phyloP scores from a whole-genome alignment of 2,329 filamentous ascomycete genomes.

The Penicillium oxalicum region DNA sequence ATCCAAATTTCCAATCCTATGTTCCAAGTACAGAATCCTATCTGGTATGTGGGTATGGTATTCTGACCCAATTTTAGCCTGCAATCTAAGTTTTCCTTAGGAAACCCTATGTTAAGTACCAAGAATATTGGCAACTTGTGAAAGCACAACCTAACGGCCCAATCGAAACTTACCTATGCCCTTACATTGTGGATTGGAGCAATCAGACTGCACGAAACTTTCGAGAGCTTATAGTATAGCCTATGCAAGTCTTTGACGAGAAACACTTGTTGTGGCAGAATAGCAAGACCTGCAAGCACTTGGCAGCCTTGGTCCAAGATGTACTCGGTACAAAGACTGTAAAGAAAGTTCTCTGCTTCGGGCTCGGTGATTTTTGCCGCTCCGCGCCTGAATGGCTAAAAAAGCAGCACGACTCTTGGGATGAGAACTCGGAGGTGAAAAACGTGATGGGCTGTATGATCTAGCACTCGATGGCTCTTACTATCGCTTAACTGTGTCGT shows the following conservation, averaged over 20 bases:
- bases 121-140: slow-evolving; percentile 19
- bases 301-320: slow-evolving; percentile 11
- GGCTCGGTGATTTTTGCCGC: slow-evolving; percentile 19
- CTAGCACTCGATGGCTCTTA: slow-evolving; percentile 19
- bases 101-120: slow-evolving; percentile 17
- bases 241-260: slow-evolving; percentile 16
- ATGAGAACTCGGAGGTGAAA: slow-evolving; percentile 11
- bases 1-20: slow-evolving; percentile 18
- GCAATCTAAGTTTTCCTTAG: slow-evolving; percentile 13
- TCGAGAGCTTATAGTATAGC: slow-evolving; percentile 17
- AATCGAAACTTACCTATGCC: slow-evolving; percentile 16
- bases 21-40: slow-evolving; percentile 18
- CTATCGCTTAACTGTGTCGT: slow-evolving; percentile 16
- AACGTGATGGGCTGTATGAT: slow-evolving; percentile 13
- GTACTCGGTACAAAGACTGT: slow-evolving; percentile 10
- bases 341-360: slow-evolving; percentile 18
- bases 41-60: slow-evolving; percentile 17
- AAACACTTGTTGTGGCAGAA: slow-evolving; percentile 16
- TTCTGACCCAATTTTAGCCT: slow-evolving; percentile 8
- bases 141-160: slow-evolving; percentile 14
- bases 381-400: slow-evolving; percentile 16
- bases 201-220: slow-evolving; percentile 17
- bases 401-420: slow-evolving; percentile 11
- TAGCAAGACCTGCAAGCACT: slow-evolving; percentile 14
- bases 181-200: slow-evolving; percentile 20